Conservation (phyloP, 345 rosid species). For the Tarenaya hassleriana region DNA sequence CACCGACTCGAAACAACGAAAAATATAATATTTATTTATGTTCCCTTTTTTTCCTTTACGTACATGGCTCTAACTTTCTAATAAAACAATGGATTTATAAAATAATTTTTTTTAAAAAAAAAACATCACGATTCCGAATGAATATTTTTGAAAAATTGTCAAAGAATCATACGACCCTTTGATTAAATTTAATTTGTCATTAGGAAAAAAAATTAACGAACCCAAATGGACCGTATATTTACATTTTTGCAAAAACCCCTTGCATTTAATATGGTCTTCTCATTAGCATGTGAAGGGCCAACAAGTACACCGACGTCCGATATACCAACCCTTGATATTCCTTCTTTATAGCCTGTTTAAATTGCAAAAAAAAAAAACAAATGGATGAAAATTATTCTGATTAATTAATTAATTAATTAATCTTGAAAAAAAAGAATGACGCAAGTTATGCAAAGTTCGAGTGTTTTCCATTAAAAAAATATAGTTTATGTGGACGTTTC, state of each 20-base stretch:
- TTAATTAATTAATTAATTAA: not conserved
- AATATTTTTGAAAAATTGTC: no score
- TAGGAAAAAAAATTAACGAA: constrained; percentile 18
- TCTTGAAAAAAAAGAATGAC: no score
- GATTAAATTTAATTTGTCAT: constrained; percentile 22
- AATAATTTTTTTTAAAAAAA: constrained; percentile 6
- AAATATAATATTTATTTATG: not conserved
- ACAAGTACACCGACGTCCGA: constrained; percentile 58
- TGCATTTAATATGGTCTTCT: constrained; percentile 50
- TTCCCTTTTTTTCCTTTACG: not conserved
- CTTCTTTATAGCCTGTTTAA: constrained; percentile 58
- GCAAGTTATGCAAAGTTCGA: no score
- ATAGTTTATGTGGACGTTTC: no score
- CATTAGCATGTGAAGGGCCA: constrained; percentile 55
- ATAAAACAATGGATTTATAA: not conserved
- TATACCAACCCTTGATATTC: constrained; percentile 51
- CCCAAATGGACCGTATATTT: constrained; percentile 32
- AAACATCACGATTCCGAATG: no score
- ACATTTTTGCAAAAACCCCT: constrained; percentile 27
- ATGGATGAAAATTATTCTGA: constrained; percentile 9
- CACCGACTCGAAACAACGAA: not conserved
- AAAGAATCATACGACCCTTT: constrained; percentile 23
- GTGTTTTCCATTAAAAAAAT: no score
- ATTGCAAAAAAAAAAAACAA: constrained; percentile 11
- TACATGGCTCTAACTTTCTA: not conserved